Evolutionary conservation across 2,329 filamentous ascomycete species (phyloP).

Genomic region (Penicillium sp.): DNA sequence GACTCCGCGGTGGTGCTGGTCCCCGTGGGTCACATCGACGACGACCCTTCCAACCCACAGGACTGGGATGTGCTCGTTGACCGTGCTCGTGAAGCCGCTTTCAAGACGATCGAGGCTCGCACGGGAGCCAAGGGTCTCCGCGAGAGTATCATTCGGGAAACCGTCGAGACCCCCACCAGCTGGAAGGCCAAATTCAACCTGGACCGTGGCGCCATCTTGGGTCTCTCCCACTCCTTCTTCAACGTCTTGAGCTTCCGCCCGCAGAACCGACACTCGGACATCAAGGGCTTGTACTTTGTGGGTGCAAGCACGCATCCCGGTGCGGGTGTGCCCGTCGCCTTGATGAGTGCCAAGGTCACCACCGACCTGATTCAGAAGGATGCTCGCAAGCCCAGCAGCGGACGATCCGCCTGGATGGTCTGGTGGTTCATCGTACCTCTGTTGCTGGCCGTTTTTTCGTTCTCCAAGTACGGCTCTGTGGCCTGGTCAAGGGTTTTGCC

Average conservation of each 20-base stretch:
- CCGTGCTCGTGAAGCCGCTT: slow-evolving; percentile 54
- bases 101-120: slow-evolving; percentile 55
- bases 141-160: slow-evolving; percentile 52
- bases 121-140: slow-evolving; percentile 51
- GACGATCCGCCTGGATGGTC: not conserved
- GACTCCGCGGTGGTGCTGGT: slow-evolving; percentile 66
- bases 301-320: slow-evolving; percentile 71
- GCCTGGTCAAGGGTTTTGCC: not conserved
- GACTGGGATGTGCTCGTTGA: slow-evolving; percentile 41
- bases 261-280: slow-evolving; percentile 21
- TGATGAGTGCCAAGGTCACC: slow-evolving; percentile 13
- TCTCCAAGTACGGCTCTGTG: not conserved
- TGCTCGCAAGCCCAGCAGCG: not conserved
- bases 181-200: slow-evolving; percentile 68
- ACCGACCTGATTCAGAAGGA: not conserved
- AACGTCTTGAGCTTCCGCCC: slow-evolving; percentile 33
- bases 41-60: slow-evolving; percentile 6
- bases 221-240: slow-evolving; percentile 66
- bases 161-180: slow-evolving; percentile 58
- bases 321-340: slow-evolving; percentile 62
- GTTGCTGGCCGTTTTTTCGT: not conserved
- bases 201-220: slow-evolving; percentile 67
- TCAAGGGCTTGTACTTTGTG: slow-evolving; percentile 57
- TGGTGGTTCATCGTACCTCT: not conserved
- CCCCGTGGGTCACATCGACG: slow-evolving; percentile 60